Evolutionary conservation across 2,329 filamentous ascomycete species (phyloP).

Genomic region (Trichophyton equinum): DNA sequence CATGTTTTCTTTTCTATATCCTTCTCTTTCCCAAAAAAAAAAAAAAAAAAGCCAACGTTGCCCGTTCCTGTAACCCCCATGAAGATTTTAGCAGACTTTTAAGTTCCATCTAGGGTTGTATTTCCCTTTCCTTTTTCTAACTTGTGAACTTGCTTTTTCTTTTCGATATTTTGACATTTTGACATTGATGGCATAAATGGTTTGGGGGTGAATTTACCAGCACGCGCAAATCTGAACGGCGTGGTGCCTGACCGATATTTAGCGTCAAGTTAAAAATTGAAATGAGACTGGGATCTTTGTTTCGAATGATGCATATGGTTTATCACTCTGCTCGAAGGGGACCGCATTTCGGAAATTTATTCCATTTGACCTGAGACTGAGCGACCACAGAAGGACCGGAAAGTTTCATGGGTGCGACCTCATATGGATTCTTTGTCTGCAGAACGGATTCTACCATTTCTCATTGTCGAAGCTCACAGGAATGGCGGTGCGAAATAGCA

Average conservation of each 20-base stretch:
- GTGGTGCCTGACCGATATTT: neutral
- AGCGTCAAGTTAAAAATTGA: neutral
- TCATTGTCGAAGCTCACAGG: neutral
- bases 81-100: neutral
- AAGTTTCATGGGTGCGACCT: neutral
- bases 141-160: neutral
- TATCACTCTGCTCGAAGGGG: neutral
- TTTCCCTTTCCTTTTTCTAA: neutral
- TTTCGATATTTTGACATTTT: neutral
- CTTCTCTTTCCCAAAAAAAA: neutral
- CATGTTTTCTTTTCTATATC: neutral
- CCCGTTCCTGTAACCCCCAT: neutral
- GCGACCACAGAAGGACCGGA: neutral
- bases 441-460: neutral
- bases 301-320: neutral
- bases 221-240: neutral
- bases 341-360: constrained; percentile 1
- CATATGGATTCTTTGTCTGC: neutral
- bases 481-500: neutral
- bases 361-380: neutral
- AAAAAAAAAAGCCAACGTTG: neutral
- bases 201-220: neutral
- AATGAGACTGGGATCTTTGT: neutral
- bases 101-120: neutral
- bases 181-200: neutral